These are phyloP conservation scores for Cytospora mali DNA, from an alignment of 2,329 filamentous ascomycete genomes.

Conservation along the genomic window DNA sequence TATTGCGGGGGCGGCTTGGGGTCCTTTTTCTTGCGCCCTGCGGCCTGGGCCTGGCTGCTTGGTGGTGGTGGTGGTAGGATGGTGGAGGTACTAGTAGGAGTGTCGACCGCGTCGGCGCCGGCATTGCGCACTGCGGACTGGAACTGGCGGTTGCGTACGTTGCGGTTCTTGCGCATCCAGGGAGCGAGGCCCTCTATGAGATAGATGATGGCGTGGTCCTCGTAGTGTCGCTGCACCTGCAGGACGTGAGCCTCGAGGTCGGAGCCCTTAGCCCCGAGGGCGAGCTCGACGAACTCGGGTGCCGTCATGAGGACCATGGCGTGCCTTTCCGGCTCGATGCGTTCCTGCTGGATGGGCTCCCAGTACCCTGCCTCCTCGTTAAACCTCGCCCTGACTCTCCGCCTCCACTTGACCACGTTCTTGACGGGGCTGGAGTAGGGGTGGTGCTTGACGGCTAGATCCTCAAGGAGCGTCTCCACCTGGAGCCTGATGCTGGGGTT, in stretches of 20 bases:
- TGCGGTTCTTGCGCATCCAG: conserved; percentile 72
- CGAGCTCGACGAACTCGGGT: conserved; percentile 66
- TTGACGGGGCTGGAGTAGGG: conserved; percentile 50
- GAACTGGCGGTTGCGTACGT: conserved; percentile 68
- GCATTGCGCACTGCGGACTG: conserved; percentile 61
- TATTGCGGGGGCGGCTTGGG: conserved; percentile 46
- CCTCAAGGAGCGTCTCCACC: conserved; percentile 52
- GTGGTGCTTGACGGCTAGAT: conserved; percentile 51
- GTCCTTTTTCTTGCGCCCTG: conserved; percentile 43
- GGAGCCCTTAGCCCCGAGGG: conserved; percentile 48
- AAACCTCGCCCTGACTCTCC: conserved; percentile 66
- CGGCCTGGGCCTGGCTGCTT: conserved; percentile 30
- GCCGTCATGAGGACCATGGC: conserved; percentile 64
- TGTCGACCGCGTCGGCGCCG: conserved; percentile 38
- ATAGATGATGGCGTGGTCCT: conserved; percentile 62
- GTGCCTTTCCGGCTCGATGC: conserved; percentile 59
- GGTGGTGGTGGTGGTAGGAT: conserved; percentile 26
- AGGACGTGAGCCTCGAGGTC: conserved; percentile 62
- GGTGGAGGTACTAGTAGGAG: conserved; percentile 24
- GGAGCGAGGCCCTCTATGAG: conserved; percentile 69
- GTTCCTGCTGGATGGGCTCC: conserved; percentile 59
- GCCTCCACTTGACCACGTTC: conserved; percentile 66
- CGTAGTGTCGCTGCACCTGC: conserved; percentile 56
- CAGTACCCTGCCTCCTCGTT: conserved; percentile 64
- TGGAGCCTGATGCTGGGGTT: conserved; percentile 49